A percentile compares a stretch with the other conserved stretches of the same genome.
Evolutionary conservation across 805 yeast species (phyloP).

Genomic region (Wickerhamomyces silvicola): DNA sequence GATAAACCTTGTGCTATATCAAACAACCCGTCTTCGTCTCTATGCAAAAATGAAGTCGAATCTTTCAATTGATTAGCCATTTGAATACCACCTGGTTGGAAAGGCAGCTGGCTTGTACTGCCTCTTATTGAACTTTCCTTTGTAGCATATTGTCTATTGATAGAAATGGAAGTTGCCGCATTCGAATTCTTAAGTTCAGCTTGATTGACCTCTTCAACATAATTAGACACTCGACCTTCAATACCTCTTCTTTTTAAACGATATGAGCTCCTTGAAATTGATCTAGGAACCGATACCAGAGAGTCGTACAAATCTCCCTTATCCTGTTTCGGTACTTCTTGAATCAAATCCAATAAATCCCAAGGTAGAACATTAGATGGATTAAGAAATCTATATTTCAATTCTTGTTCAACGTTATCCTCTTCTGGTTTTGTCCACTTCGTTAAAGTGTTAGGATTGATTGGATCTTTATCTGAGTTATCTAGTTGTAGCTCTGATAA

Average conservation of each 20-base stretch:
- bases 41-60: slow-evolving; percentile 42
- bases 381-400: slow-evolving; percentile 41
- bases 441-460: slow-evolving; percentile 1
- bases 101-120: slow-evolving; percentile 70
- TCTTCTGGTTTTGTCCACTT: neutral
- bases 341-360: slow-evolving; percentile 66
- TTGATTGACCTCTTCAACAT: slow-evolving; percentile 55
- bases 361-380: slow-evolving; percentile 62
- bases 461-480: neutral
- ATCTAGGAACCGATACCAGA: slow-evolving; percentile 52
- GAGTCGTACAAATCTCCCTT: slow-evolving; percentile 18
- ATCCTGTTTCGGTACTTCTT: slow-evolving; percentile 40
- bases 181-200: slow-evolving; percentile 39
- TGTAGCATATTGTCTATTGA: slow-evolving; percentile 61
- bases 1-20: slow-evolving; percentile 78
- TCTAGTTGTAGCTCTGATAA: slow-evolving; percentile 5
- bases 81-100: slow-evolving; percentile 85
- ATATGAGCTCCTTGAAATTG: slow-evolving; percentile 56
- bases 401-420: slow-evolving; percentile 9
- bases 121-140: slow-evolving; percentile 63
- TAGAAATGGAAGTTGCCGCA: slow-evolving; percentile 65
- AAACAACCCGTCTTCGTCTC: slow-evolving; percentile 69
- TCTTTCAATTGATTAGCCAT: slow-evolving; percentile 25
- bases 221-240: slow-evolving; percentile 57
- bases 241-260: slow-evolving; percentile 72